Base-by-base conservation (phyloP, 2,329 filamentous ascomycete genomes). In the Orbilia quercus region DNA sequence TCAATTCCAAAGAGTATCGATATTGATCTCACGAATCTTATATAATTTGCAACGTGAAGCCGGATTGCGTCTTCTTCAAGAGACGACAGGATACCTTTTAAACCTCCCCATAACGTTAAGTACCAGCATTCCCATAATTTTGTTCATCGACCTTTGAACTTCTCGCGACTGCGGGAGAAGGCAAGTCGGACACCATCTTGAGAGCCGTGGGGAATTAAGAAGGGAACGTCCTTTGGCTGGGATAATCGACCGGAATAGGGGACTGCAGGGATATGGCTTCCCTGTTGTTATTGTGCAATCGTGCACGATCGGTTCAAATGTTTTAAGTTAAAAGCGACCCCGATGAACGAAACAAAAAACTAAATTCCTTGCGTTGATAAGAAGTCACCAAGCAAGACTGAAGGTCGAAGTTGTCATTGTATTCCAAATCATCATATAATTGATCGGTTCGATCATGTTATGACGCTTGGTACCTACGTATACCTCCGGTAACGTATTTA, bases 51-150 rank as follows among this genome's bases (percentile, higher is more conserved):
- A n/a, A n/a, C n/a, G n/a, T n/a, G n/a, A n/a, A n/a, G n/a, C 28
- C 23, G 16, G 45, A 45, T 53, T 44, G 44, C 53, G 53, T 51
- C n/a, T 3, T 11, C 20, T n/a, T 44, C 16, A 38, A 48, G 53
- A 31, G 54, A 62, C 5, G 34, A 20, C 20, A 12, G 20, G 23
- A 38, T 14, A 22, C 34, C 23, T 58, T 65, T 73, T 73, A 73
- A 47, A 7, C 18, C 28, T 20, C n/a, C 22, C 25, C 48, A 73
- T 73, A 73, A 73, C 69, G 69, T 73, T 73, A 73, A 31, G 54
- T 9, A 16, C 2, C n/a, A 23, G 5, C 14, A 22, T 50, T 54
- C 53, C 23, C n/a, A n/a, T n/a, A n/a, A n/a, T 42, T 53, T 25
- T 18, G 18, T 14, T 48, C 25, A 25, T 38, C 34, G 11, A 16